Evolutionary conservation across 148 eudicot genomes (phyloP).

Genomic region (Pharnaceum exiguum): DNA sequence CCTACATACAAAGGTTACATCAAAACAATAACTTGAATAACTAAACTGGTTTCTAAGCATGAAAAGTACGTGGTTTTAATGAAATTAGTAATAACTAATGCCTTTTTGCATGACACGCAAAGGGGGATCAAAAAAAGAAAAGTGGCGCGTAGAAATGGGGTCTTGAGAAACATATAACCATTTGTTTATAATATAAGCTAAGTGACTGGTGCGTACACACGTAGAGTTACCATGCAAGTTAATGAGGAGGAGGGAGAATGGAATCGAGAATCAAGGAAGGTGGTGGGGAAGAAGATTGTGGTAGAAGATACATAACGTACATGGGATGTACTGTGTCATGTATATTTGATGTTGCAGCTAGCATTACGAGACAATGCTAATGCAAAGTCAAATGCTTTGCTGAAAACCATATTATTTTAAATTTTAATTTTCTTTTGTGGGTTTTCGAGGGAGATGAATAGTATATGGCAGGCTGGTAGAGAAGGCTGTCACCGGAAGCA

Average conservation of each 20-base stretch:
- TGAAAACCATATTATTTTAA: neutral
- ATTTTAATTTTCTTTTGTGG: neutral
- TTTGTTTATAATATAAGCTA: neutral
- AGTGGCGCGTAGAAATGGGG: neutral
- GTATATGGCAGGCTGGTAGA: neutral
- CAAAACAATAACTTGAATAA: too few relatives aligned
- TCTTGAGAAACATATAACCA: neutral
- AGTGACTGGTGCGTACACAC: too few relatives aligned
- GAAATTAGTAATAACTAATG: too few relatives aligned
- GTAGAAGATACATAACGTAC: neutral
- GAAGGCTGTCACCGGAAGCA: conserved; percentile 4
- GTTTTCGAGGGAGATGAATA: neutral
- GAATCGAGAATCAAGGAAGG: conserved; percentile 12
- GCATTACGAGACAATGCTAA: neutral
- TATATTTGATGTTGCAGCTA: too few relatives aligned
- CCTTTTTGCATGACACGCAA: conserved; percentile 46
- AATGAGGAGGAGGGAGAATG: too few relatives aligned
- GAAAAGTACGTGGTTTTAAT: conserved; percentile 15
- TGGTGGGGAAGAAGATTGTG: neutral
- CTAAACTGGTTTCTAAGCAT: too few relatives aligned
- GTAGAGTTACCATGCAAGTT: too few relatives aligned
- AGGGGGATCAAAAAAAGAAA: conserved; percentile 14
- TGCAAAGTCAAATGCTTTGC: conserved; percentile 16
- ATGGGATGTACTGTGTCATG: too few relatives aligned
- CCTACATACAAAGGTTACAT: neutral